phyloP scores from a whole-genome alignment of 2,329 filamentous ascomycete genomes.

The Bimuria novae-zelandiae region DNA sequence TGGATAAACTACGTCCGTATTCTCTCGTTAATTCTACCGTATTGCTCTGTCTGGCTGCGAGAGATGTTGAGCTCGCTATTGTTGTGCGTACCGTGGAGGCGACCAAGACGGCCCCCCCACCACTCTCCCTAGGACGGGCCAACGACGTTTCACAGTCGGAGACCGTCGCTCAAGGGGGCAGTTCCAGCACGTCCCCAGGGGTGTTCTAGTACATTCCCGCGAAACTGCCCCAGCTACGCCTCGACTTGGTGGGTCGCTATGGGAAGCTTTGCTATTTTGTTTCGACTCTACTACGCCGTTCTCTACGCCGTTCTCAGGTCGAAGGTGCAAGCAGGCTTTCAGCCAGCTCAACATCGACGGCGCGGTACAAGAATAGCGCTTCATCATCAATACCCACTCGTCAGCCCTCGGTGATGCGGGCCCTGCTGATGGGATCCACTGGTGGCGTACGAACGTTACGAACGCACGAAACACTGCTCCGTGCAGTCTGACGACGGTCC shows the following conservation, averaged over 20 bases:
- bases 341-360: background rate
- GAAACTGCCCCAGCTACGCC: conserved; percentile 5
- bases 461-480: conserved; percentile 37
- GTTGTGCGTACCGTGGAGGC: background rate
- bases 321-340: background rate
- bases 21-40: background rate
- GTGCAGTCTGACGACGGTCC: conserved; percentile 16
- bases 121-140: conserved; percentile 7
- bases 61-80: background rate
- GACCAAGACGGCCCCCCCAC: background rate
- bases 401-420: conserved; percentile 19
- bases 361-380: background rate
- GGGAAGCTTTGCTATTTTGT: conserved; percentile 4
- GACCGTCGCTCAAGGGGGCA: conserved; percentile 9
- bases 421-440: conserved; percentile 25
- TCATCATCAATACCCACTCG: conserved; percentile 12
- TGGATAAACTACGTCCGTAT: background rate
- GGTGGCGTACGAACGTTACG: conserved; percentile 28
- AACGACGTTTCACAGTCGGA: conserved; percentile 16
- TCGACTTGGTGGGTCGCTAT: conserved; percentile 5
- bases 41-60: background rate
- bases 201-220: conserved; percentile 15
- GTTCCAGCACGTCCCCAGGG: conserved; percentile 10
- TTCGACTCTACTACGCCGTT: conserved; percentile 2
- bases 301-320: background rate